Conservation (phyloP, 495 filamentous ascomycete species). For the Podospora pseudoanserina region DNA sequence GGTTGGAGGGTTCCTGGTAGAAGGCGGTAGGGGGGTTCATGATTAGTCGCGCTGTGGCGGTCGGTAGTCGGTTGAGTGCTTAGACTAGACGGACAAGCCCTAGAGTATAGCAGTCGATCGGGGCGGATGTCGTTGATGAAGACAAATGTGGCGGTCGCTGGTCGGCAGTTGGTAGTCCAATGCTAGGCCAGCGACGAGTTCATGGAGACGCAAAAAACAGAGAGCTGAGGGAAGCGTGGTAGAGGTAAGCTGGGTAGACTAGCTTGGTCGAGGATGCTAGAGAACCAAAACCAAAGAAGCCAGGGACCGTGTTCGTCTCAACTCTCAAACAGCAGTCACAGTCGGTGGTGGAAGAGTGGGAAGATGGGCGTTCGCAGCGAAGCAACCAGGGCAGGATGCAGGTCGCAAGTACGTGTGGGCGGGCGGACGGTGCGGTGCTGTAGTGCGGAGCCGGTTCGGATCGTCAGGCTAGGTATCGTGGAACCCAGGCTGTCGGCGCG, state of each 20-base stretch:
- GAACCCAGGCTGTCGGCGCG: background rate
- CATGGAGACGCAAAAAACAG: constrained; percentile 25
- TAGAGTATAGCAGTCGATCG: background rate
- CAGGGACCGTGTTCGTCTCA: constrained; percentile 1
- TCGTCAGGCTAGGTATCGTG: constrained; percentile 7
- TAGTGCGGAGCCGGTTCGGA: constrained; percentile 18
- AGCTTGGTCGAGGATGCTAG: background rate
- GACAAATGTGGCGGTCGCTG: constrained; percentile 3
- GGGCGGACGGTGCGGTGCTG: background rate
- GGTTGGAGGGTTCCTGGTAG: constrained; percentile 50
- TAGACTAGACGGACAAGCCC: background rate
- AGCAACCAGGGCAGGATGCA: background rate
- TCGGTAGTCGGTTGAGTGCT: background rate
- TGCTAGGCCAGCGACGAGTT: constrained; percentile 31
- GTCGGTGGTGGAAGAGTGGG: background rate
- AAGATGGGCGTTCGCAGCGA: background rate
- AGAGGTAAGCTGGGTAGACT: constrained; percentile 12
- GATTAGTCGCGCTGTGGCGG: constrained; percentile 2
- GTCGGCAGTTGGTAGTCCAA: constrained; percentile 19
- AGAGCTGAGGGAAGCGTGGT: background rate
- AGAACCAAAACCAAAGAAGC: background rate
- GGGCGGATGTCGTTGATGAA: constrained; percentile 5
- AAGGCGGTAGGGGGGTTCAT: constrained; percentile 10
- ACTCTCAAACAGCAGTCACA: background rate
- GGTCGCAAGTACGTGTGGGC: constrained; percentile 1